Evolutionary conservation across 768 basidiomycete species (phyloP).

Genomic region (Pisolithus albus): DNA sequence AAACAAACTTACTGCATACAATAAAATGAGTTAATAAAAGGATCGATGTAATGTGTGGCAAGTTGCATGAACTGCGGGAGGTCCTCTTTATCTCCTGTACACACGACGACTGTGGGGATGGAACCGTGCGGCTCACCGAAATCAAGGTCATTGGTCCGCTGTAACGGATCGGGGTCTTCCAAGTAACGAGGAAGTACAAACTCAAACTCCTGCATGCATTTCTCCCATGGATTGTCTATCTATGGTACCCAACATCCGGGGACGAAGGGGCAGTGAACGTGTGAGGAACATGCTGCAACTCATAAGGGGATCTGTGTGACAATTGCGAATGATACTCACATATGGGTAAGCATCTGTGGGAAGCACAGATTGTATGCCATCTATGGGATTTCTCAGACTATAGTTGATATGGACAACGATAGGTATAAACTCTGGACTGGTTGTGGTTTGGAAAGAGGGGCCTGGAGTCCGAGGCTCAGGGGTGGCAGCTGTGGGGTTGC

Average conservation of each 20-base stretch:
- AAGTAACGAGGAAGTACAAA: conserved; percentile 85
- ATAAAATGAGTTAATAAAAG: conserved; percentile 95
- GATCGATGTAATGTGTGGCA: conserved; percentile 86
- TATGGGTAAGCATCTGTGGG: conserved; percentile 80
- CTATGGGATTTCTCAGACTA: conserved; percentile 72
- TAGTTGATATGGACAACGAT: conserved; percentile 74
- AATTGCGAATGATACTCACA: conserved; percentile 42
- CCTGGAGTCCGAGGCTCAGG: conserved; percentile 77
- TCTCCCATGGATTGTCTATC: conserved; percentile 89
- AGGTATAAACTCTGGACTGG: conserved; percentile 62
- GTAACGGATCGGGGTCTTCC: conserved; percentile 42
- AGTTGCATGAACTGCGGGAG: conserved; percentile 89
- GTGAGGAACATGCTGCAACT: conserved; percentile 78
- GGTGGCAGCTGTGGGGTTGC: conserved; percentile 48
- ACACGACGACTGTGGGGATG: conserved; percentile 79
- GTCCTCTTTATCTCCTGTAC: conserved; percentile 94
- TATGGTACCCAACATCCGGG: conserved; percentile 99
- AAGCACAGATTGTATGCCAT: conserved; percentile 79
- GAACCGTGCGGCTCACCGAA: conserved; percentile 47
- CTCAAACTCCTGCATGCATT: conserved; percentile 98
- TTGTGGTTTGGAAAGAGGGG: conserved; percentile 26
- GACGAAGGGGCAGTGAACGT: conserved; percentile 84
- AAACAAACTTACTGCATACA: conserved; percentile 86
- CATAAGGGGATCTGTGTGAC: conserved; percentile 11
- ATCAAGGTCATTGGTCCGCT: conserved; percentile 37